Conservation (phyloP, 2,329 filamentous ascomycete species). For the Colletotrichum cordylinicola region DNA sequence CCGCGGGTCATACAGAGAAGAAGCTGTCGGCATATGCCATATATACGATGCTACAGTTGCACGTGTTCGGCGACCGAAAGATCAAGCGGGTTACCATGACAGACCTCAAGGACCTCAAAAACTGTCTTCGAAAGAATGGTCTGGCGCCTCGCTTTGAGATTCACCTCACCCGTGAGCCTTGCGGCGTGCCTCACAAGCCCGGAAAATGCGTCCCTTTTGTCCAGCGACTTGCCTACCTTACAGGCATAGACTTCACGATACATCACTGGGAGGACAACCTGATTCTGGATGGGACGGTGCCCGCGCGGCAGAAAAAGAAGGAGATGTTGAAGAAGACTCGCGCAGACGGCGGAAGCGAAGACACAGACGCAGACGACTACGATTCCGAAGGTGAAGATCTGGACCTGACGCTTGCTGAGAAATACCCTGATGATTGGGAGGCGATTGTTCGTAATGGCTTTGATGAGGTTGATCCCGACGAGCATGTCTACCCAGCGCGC, state of each 20-base stretch:
- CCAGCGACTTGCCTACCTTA: rapidly evolving
- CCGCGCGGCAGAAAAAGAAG: background rate
- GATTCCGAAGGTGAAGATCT: background rate
- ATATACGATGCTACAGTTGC: constrained; percentile 27
- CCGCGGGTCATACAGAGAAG: constrained; percentile 43
- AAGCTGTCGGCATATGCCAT: constrained; percentile 42
- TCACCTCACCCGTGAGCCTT: background rate
- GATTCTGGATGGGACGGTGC: background rate
- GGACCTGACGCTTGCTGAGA: background rate
- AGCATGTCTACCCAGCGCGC: background rate
- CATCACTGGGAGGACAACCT: constrained; percentile 1
- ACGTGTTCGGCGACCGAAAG: background rate
- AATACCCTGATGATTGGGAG: background rate
- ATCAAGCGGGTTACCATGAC: background rate
- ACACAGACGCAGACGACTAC: background rate
- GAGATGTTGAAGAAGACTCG: background rate
- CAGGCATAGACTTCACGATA: background rate
- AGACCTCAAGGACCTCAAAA: background rate
- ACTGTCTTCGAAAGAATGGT: rapidly evolving
- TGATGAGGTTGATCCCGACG: background rate
- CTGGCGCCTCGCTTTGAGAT: background rate
- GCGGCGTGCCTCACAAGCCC: background rate
- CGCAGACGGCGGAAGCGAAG: background rate
- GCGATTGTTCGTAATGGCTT: rapidly evolving
- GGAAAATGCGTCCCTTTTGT: background rate